Percentiles rank a stretch among this genome's conserved stretches.
These are phyloP conservation scores for Pulchroboletus neoregius DNA, from an alignment of 1,284 basidiomycete species.

Conservation along the genomic window DNA sequence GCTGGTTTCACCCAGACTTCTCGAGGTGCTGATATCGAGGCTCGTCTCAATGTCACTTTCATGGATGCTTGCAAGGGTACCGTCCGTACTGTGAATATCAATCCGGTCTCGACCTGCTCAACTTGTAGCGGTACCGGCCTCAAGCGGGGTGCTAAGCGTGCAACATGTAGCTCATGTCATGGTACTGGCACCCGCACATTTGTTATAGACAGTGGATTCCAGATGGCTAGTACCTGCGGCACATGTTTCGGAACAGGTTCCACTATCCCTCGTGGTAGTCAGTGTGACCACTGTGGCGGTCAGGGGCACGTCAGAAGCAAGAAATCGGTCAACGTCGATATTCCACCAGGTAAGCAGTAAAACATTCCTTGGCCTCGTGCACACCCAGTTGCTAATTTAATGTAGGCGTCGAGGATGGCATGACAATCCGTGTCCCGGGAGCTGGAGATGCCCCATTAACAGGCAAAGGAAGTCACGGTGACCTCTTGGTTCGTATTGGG, in stretches of 20 bases:
- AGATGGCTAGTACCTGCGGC: constrained; percentile 92
- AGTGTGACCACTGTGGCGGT: constrained; percentile 83
- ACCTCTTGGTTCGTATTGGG: constrained; percentile 85
- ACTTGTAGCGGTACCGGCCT: constrained; percentile 87
- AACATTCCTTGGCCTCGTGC: constrained; percentile 12
- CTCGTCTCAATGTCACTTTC: constrained; percentile 76
- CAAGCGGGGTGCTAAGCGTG: constrained; percentile 82
- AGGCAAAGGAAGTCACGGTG: constrained; percentile 75
- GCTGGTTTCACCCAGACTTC: constrained; percentile 48
- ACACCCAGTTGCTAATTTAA: constrained; percentile 14
- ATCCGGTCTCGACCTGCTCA: constrained; percentile 80
- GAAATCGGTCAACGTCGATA: constrained; percentile 78
- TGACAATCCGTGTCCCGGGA: constrained; percentile 83
- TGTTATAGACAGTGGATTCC: constrained; percentile 92
- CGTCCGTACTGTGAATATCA: constrained; percentile 72
- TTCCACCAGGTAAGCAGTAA: constrained; percentile 70
- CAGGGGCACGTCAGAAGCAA: constrained; percentile 83
- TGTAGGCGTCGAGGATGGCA: constrained; percentile 92
- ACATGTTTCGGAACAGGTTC: constrained; percentile 84
- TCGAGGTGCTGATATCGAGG: constrained; percentile 85
- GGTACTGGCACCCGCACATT: constrained; percentile 90
- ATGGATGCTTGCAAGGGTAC: constrained; percentile 93
- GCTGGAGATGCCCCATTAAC: constrained; percentile 85
- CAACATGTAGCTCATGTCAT: constrained; percentile 77
- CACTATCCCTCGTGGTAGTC: constrained; percentile 73